These are phyloP conservation scores for Sphaerulina musiva DNA, from an alignment of 2,329 filamentous ascomycete genomes.

Conservation along the genomic window DNA sequence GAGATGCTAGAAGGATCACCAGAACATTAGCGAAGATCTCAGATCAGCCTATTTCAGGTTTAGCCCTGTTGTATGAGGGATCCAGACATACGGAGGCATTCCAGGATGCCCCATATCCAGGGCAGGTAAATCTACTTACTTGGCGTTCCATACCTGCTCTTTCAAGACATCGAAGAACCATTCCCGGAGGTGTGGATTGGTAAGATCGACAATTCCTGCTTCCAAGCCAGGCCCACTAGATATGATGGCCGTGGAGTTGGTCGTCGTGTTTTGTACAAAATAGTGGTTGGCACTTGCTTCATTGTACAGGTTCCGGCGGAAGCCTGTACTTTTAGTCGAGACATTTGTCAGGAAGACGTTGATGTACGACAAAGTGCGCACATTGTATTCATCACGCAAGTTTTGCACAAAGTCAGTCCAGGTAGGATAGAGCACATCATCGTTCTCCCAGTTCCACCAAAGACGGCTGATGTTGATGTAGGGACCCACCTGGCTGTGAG, in stretches of 20 bases:
- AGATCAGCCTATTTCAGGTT: background rate
- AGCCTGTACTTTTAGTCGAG: conserved; percentile 32
- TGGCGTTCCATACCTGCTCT: conserved; percentile 34
- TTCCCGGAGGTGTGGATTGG: conserved; percentile 29
- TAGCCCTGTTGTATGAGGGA: too few species aligned
- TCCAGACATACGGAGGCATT: too few species aligned
- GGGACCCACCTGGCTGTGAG: conserved; percentile 32
- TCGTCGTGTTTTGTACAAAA: conserved; percentile 35
- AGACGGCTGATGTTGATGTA: conserved; percentile 34
- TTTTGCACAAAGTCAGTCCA: conserved; percentile 35
- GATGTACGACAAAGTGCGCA: conserved; percentile 33
- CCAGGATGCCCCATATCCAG: too few species aligned
- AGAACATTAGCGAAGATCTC: too few species aligned
- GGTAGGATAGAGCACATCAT: conserved; percentile 32
- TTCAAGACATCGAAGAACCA: conserved; percentile 34
- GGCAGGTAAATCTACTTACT: conserved; percentile 5
- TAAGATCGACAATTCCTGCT: conserved; percentile 36
- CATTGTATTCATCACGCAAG: conserved; percentile 30
- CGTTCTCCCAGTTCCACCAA: conserved; percentile 39
- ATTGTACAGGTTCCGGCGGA: conserved; percentile 30
- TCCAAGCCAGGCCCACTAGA: conserved; percentile 36
- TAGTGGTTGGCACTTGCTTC: conserved; percentile 31
- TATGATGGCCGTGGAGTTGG: conserved; percentile 31
- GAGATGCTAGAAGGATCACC: conserved; percentile 19
- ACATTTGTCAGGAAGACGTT: conserved; percentile 36